Evolutionary conservation across 768 basidiomycete genomes (phyloP).

Genomic region (Nidularia pulvinata): DNA sequence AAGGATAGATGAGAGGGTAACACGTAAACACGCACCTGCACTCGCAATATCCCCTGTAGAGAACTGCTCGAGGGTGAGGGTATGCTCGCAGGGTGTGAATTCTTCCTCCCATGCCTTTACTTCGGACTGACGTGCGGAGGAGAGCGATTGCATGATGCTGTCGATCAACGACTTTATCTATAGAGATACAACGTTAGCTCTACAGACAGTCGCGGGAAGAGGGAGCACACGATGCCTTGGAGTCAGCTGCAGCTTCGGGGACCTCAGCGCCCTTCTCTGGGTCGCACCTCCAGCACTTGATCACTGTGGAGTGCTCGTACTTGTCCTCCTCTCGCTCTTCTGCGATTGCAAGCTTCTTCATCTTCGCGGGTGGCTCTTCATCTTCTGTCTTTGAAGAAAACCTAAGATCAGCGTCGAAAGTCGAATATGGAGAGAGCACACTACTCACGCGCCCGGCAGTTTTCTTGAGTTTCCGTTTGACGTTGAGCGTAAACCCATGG

Average conservation of each 20-base stretch:
- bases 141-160: slow-evolving; percentile 77
- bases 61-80: slow-evolving; percentile 41
- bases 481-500: slow-evolving; percentile 79
- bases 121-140: slow-evolving; percentile 91
- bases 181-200: not conserved
- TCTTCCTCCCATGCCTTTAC: slow-evolving; percentile 99
- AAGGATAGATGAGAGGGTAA: not conserved
- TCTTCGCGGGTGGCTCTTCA: slow-evolving; percentile 86
- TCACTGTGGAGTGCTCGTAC: slow-evolving; percentile 62
- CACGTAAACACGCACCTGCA: slow-evolving; percentile 38
- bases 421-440: slow-evolving; percentile 1
- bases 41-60: slow-evolving; percentile 45
- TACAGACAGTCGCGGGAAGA: not conserved
- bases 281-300: slow-evolving; percentile 84
- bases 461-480: slow-evolving; percentile 73
- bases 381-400: slow-evolving; percentile 52
- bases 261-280: slow-evolving; percentile 43
- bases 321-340: slow-evolving; percentile 90
- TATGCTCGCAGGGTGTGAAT: slow-evolving; percentile 84
- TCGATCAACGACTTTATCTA: slow-evolving; percentile 55
- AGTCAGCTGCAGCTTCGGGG: slow-evolving; percentile 29
- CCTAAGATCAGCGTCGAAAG: not conserved
- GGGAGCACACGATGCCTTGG: slow-evolving; percentile 22
- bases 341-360: slow-evolving; percentile 84
- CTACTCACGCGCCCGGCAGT: slow-evolving; percentile 61